A percentile compares a stretch with the other conserved stretches of the same genome.
These are phyloP conservation scores for Didymella pomorum DNA, from an alignment of 2,329 filamentous ascomycete genomes.

Conservation along the genomic window DNA sequence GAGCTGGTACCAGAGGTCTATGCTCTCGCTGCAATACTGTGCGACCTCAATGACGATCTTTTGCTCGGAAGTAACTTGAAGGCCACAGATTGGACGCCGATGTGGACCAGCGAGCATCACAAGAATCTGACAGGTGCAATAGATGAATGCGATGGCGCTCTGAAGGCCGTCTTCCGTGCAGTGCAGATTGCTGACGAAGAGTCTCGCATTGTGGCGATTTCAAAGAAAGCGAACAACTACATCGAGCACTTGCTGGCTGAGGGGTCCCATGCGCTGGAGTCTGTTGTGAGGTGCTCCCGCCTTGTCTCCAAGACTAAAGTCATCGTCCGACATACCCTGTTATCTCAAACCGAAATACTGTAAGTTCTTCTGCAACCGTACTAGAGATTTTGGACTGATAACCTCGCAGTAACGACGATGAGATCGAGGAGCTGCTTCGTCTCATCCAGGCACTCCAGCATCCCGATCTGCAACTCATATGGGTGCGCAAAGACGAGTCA, in stretches of 20 bases:
- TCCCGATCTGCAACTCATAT: neutral
- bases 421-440: neutral
- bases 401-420: neutral
- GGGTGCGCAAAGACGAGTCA: neutral
- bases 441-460: neutral
- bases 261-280: neutral
- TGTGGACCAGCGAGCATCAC: conserved; percentile 9
- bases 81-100: neutral
- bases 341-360: conserved; percentile 1
- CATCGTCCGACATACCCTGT: neutral
- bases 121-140: neutral
- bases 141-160: neutral
- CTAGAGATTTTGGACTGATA: neutral
- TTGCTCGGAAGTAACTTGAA: neutral
- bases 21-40: conserved; percentile 3
- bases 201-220: neutral
- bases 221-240: neutral
- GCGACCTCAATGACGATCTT: neutral
- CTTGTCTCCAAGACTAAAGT: neutral
- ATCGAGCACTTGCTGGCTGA: neutral
- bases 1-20: neutral
- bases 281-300: neutral
- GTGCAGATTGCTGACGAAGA: neutral
- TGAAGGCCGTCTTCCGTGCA: neutral
- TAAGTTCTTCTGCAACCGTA: neutral